These are phyloP conservation scores for Gaultheria prostrata DNA, from an alignment of 148 eudicot species.

Conservation along the genomic window DNA sequence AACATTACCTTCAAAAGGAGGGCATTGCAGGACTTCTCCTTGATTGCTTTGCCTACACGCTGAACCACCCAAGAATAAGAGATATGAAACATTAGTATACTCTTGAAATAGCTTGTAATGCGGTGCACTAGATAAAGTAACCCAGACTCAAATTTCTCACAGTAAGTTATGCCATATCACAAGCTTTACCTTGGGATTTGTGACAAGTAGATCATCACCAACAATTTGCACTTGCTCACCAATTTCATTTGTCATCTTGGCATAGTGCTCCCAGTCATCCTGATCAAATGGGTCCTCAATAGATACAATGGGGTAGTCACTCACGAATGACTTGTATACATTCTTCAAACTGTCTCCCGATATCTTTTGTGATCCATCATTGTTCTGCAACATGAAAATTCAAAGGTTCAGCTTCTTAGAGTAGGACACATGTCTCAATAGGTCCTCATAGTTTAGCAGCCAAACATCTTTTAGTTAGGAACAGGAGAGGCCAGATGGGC, in stretches of 20 bases:
- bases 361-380: constrained; percentile 78
- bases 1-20: constrained; percentile 53
- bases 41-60: constrained; percentile 57
- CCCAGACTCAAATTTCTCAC: background rate
- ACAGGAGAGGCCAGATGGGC: background rate
- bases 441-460: background rate
- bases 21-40: constrained; percentile 50
- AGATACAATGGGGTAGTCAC: constrained; percentile 78
- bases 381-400: constrained; percentile 52
- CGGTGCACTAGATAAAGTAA: background rate
- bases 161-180: background rate
- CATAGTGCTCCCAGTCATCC: constrained; percentile 77
- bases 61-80: constrained; percentile 9
- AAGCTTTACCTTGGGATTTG: constrained; percentile 63
- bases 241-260: constrained; percentile 55
- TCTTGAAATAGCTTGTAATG: background rate
- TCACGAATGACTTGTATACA: constrained; percentile 66
- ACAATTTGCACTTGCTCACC: constrained; percentile 76
- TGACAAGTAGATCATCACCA: constrained; percentile 75
- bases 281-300: constrained; percentile 85
- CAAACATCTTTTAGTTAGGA: background rate
- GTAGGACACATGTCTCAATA: background rate
- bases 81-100: background rate
- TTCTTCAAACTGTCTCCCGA: constrained; percentile 63
- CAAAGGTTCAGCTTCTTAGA: constrained; percentile 1